A percentile compares a stretch with the other conserved stretches of the same genome.
Conservation (phyloP, 2,329 filamentous ascomycete genomes). For the Aspergillus caelatus region DNA sequence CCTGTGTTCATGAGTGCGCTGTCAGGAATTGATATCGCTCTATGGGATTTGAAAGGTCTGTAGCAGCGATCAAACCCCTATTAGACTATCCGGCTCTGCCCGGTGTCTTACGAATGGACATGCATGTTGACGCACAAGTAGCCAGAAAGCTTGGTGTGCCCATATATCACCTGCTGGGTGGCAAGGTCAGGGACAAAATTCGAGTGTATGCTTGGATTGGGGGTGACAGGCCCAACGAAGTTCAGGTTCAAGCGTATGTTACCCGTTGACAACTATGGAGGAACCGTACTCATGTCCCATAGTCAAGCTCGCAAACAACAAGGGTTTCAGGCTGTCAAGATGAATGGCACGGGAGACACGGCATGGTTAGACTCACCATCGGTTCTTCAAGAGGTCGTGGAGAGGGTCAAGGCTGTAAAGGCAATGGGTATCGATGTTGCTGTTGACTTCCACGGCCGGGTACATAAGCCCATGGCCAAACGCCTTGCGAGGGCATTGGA, state of each 20-base stretch:
- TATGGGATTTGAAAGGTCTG: constrained; percentile 76
- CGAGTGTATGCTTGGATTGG: constrained; percentile 80
- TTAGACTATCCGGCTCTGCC: too few species aligned
- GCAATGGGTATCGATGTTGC: constrained; percentile 71
- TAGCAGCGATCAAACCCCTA: too few species aligned
- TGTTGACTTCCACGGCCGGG: constrained; percentile 77
- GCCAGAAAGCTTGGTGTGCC: constrained; percentile 62
- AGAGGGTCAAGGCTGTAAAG: constrained; percentile 70
- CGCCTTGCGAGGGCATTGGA: constrained; percentile 70
- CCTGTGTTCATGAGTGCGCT: constrained; percentile 80
- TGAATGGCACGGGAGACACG: constrained; percentile 78
- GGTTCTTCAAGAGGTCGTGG: constrained; percentile 64
- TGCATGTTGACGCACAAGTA: too few species aligned
- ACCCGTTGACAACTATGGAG: background rate
- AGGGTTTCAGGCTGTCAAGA: constrained; percentile 62
- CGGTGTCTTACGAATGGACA: too few species aligned
- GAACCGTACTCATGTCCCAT: background rate
- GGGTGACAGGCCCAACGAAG: constrained; percentile 69
- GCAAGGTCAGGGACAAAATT: constrained; percentile 69
- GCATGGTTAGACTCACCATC: constrained; percentile 76
- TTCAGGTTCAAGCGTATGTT: constrained; percentile 57
- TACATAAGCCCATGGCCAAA: constrained; percentile 79
- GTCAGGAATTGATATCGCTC: constrained; percentile 75
- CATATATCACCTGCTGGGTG: constrained; percentile 73
- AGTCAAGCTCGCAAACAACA: constrained; percentile 49